Base-by-base conservation (phyloP, 352 stramenopile genomes). In the Phytophthora rubi region DNA sequence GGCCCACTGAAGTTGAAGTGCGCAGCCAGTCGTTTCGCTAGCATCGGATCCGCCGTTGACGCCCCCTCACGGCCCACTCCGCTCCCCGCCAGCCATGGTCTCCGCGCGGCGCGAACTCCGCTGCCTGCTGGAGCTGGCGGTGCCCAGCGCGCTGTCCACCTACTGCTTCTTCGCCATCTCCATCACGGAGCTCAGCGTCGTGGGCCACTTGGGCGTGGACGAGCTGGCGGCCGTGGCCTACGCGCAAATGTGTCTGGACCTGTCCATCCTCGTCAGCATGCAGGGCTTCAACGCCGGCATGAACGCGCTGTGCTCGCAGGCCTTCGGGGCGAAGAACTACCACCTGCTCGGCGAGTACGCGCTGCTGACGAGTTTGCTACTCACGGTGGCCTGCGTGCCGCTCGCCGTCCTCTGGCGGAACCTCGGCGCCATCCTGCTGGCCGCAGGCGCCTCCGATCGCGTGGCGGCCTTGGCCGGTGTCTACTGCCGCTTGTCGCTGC, bases 271-370 rank as follows among this genome's bases (percentile, higher is more conserved):
- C 33, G 73, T 95, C 21, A 88, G 92, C 64, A 92, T 92, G 82
- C 87, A 93, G 59, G 81, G 88, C 45, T 91, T 95, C 58, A 92
- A 91, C 60, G 74, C 85, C 51, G 87, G 87, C 28, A 85, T 95
- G 66, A 96, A 93, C 65, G 71, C 85, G 52, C 82, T 97, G 18
- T 92, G 80, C 65, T 93, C 86, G 49, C 90, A 97, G 61, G 90
- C 90, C 21, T 93, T 95, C 51, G 90, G 90, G 16, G 88, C 89
- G 56, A 89, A 89, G 55, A 96, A 96, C 73, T 94, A 79, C 53
- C 70, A 86, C 15, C 56, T 96, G 21, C 62, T 94, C n/a, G 81
- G 76, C 28, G 76, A 85, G 55, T 94, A 91, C 68, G 76, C 77
- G 51, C 76, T 91, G 74, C 73, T 90, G 62, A 88, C 79, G 53